Evolutionary conservation across 2,329 filamentous ascomycete species (phyloP), one percentile per base, ranked within the genome.

Genomic region (Cladosporium sp.): DNA sequence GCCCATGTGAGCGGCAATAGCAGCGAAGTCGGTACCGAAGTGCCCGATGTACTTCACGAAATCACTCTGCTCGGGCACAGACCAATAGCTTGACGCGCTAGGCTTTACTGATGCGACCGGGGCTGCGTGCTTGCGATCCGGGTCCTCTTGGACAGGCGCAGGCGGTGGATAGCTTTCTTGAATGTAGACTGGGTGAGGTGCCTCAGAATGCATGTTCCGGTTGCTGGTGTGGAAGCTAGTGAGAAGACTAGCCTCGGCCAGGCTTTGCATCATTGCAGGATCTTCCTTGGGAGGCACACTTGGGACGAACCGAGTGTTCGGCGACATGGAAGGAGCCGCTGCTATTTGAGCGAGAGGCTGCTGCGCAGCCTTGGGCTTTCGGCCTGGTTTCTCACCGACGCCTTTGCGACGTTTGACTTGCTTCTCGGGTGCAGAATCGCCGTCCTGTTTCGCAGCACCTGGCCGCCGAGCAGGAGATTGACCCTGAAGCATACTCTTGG

Each of bases 1-100:
- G 59, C 90, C 89, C 90, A 95, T 93, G 72, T 92, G 88, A 61
- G 83, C 83, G 49, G 92, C 90, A 77, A 94, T 94, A 4, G 86
- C 86, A 59, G 82, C 81, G 87, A 91, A 95, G 75, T 95, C 91
- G 18, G 89, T 92, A 66, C 92, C 92, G 79, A 92, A 94, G 64
- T 92, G 86, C 60, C 83, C 85, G 57, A 95, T 82, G 66, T 92
- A 83, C 65, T 84, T 85, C 41, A 89, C 88, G 77, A 95, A 95
- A 73, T 93, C 91, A 57, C 85, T 90, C 64, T 90, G 85, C 78
- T 95, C 92, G 1, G 90, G 90, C 26, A 94, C 91, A 73, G 91
- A 94, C 92, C 92, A 95, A 77, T 95, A 95, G 77, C 91, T 94
- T 1, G 90, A 92, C 15, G 77, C 73, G 51, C 72, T 72, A 32